Conservation (phyloP, 371 early-diverging fungal species). For the Synchytrium microbalum region DNA sequence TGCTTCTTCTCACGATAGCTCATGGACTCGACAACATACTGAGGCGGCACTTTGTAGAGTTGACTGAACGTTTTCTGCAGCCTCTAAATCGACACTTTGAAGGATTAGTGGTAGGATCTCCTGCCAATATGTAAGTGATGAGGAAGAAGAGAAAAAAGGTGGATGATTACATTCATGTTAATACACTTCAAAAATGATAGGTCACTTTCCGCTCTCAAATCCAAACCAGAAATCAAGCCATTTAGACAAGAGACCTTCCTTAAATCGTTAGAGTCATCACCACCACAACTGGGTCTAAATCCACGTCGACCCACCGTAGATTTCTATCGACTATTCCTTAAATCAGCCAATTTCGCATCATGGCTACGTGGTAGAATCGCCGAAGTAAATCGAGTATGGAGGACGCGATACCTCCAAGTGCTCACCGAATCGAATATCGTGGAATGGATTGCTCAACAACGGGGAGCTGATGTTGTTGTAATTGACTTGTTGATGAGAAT, state of each 20-base stretch:
- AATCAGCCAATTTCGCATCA: conserved; percentile 89
- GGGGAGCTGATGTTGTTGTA: conserved; percentile 45
- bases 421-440: conserved; percentile 47
- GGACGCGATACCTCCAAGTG: conserved; percentile 47
- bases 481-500: conserved; percentile 54
- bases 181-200: conserved; percentile 6
- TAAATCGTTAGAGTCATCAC: conserved; percentile 18
- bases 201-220: conserved; percentile 28
- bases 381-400: conserved; percentile 66
- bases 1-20: conserved; percentile 18
- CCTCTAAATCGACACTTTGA: conserved; percentile 92
- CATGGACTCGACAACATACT: conserved; percentile 81
- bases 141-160: no score
- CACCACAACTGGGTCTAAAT: conserved; percentile 36
- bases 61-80: conserved; percentile 87
- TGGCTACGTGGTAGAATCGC: conserved; percentile 83
- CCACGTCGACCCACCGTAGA: conserved; percentile 41
- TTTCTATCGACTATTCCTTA: conserved; percentile 80
- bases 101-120: conserved; percentile 65
- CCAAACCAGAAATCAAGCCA: conserved; percentile 38
- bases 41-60: conserved; percentile 82
- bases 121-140: conserved; percentile 23
- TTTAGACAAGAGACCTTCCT: conserved; percentile 42
- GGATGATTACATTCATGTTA: not conserved
- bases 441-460: conserved; percentile 31